Percentiles rank a stretch among this genome's conserved stretches.
phyloP scores from a whole-genome alignment of 306 rosid genomes.

The Quercus suber region DNA sequence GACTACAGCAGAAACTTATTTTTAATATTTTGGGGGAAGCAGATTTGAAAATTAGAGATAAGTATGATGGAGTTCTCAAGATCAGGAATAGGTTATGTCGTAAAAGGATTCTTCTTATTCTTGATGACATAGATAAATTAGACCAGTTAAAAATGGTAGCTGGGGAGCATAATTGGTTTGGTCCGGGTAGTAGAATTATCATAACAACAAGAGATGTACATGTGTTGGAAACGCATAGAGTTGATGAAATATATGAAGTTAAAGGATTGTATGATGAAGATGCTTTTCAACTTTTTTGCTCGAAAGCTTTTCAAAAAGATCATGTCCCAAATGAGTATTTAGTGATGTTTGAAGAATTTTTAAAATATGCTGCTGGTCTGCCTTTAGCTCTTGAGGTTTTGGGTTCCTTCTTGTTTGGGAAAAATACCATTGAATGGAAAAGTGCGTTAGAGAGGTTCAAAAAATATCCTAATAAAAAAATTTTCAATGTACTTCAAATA shows the following conservation, averaged over 20 bases:
- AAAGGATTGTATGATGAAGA: rapidly evolving
- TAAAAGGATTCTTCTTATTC: no score
- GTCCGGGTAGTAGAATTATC: no score
- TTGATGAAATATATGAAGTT: rapidly evolving
- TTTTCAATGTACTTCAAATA: neutral
- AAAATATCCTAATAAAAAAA: rapidly evolving
- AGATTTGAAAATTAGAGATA: rapidly evolving
- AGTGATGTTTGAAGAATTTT: rapidly evolving
- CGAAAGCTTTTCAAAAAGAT: rapidly evolving
- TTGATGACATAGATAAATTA: no score
- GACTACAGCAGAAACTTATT: no score
- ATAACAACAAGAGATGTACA: no score
- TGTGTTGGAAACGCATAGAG: rapidly evolving
- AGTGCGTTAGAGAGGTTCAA: neutral
- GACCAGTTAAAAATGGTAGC: rapidly evolving
- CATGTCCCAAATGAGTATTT: rapidly evolving
- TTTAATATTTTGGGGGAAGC: rapidly evolving
- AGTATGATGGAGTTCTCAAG: rapidly evolving
- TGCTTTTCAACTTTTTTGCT: rapidly evolving
- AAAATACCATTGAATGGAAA: neutral
- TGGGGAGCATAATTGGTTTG: neutral
- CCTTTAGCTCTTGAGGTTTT: neutral
- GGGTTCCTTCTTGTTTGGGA: neutral
- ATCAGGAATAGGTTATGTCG: rapidly evolving
- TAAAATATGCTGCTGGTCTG: rapidly evolving